Percentiles rank a stretch among this genome's conserved stretches.
phyloP scores from a whole-genome alignment of 768 basidiomycete genomes.

The Agaricus bisporus region DNA sequence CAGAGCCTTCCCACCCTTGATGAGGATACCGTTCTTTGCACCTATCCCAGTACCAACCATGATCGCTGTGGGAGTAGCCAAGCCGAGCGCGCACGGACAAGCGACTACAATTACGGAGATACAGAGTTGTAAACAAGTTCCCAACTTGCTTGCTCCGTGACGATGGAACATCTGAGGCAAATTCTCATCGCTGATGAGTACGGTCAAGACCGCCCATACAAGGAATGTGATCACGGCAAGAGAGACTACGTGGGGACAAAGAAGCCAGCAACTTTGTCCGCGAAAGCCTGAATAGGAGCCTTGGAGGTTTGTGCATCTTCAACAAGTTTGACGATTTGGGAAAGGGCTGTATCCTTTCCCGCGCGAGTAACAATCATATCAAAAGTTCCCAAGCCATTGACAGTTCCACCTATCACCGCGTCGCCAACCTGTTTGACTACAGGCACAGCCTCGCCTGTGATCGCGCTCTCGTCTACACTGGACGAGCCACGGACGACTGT shows the following conservation, averaged over 20 bases:
- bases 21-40: conserved; percentile 93
- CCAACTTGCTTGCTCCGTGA: conserved; percentile 79
- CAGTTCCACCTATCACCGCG: conserved; percentile 89
- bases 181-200: conserved; percentile 42
- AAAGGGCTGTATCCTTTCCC: conserved; percentile 91
- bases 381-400: conserved; percentile 96
- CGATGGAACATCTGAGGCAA: conserved; percentile 83
- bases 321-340: conserved; percentile 94
- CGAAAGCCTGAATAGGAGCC: conserved; percentile 96
- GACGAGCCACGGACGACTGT: conserved; percentile 83
- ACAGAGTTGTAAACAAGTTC: conserved; percentile 92
- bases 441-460: conserved; percentile 92
- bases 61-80: conserved; percentile 96
- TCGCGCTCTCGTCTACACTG: conserved; percentile 90
- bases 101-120: conserved; percentile 98
- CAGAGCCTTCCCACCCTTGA: conserved; percentile 93
- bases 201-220: conserved; percentile 74
- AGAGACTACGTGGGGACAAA: conserved; percentile 89
- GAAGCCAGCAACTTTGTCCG: conserved; percentile 89
- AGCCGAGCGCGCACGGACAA: conserved; percentile 94
- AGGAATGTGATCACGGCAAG: conserved; percentile 79
- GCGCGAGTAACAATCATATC: conserved; percentile 95
- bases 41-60: conserved; percentile 99
- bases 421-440: conserved; percentile 82
- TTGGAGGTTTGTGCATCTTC: conserved; percentile 98